A percentile compares a stretch with the other conserved stretches of the same genome.
Evolutionary conservation across 805 yeast species (phyloP).

Genomic region (Yarrowia osloensis): DNA sequence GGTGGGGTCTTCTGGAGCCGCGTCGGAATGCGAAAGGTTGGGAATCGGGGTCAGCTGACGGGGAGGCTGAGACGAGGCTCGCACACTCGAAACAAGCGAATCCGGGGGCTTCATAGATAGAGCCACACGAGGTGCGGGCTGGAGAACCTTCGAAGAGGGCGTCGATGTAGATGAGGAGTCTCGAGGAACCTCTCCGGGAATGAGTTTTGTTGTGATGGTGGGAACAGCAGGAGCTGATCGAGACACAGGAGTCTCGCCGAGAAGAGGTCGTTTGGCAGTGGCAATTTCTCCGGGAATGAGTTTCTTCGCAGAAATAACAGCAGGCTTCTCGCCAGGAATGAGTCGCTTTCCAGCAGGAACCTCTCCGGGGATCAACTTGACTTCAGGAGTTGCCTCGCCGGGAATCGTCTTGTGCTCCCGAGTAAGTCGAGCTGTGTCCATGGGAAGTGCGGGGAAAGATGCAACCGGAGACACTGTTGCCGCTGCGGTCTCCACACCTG

Average conservation of each 20-base stretch:
- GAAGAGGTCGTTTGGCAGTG: background rate
- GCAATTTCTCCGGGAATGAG: background rate
- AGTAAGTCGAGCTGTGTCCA: background rate
- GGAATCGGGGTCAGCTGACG: constrained; percentile 12
- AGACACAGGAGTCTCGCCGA: background rate
- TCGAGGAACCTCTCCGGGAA: constrained; percentile 3
- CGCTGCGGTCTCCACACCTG: background rate
- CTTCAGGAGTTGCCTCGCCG: background rate
- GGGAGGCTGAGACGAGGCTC: background rate
- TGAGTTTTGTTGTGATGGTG: background rate
- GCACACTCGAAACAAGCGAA: background rate
- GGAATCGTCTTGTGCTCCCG: background rate
- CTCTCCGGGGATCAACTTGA: background rate
- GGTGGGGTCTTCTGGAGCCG: background rate
- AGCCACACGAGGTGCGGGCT: background rate
- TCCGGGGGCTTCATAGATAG: constrained; percentile 12
- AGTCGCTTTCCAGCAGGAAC: background rate
- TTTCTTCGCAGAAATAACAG: background rate
- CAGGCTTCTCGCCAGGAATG: background rate
- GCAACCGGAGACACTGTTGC: background rate
- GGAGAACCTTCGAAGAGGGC: background rate
- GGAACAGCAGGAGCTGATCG: background rate
- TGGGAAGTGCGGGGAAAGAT: background rate
- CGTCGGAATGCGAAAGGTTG: constrained; percentile 9
- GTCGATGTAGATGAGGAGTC: background rate